Evolutionary conservation across 2,329 filamentous ascomycete species (phyloP), one percentile per base, ranked within the genome.

Genomic region (Calonectria hawksworthii): DNA sequence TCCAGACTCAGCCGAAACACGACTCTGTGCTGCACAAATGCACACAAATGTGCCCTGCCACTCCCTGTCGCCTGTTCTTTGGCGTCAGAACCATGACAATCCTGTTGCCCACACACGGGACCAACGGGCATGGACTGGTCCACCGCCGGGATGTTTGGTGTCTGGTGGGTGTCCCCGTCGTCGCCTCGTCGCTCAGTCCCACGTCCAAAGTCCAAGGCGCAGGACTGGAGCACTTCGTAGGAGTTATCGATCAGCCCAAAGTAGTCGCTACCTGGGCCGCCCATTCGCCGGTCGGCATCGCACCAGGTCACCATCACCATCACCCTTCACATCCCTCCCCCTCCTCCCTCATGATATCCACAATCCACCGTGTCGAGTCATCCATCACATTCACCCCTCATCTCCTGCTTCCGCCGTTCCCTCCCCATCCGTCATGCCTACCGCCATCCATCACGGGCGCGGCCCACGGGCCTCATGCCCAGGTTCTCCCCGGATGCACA

Each of bases 401-500:
- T 65, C 61, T 44, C 38, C 14, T 30, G 9, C 41, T 47, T 47
- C 41, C 38, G 38, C 38, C 14, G 41, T 21, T 50, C 32, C 50
- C 50, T 51, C 65, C 50, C 59, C 65, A 64, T 70, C 66, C 66
- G 56, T 36, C 52, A 63, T 73, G 52, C 54, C 64, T 65, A 50
- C 36, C 51, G 52, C 50, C 51, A 44, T 54, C 52, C 52, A 38
- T 26, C 26, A 44, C 34, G 36, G 30, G 52, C n/a, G 36, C 28
- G 68, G 26, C 54, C 64, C 41, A 52, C 70, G 51, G 41, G 52
- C 51, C 64, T 50, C 64, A 51, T n/a, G 70, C 30, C 68, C 59
- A 70, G 51, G 38, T 66, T n/a, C 59, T 54, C 65, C 71, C 66
- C 59, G 61, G 72, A 59, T 61, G 67, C 67, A 30, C 67, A 44